Conservation (phyloP, 768 basidiomycete genomes). For the Rhodotorula graminis region DNA sequence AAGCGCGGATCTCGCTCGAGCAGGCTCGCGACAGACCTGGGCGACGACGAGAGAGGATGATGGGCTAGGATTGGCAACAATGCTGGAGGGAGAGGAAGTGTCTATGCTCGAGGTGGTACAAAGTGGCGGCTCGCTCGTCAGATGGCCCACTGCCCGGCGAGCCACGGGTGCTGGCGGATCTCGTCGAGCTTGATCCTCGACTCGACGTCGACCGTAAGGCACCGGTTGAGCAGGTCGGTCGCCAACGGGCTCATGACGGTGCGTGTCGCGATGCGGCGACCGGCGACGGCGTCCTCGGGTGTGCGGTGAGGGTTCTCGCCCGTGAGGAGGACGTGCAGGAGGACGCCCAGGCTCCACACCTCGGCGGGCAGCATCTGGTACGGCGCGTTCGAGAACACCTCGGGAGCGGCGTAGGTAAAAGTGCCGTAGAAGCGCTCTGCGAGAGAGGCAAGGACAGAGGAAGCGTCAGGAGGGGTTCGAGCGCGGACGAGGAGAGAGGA, state of each 20-base stretch:
- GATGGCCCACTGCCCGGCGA: neutral
- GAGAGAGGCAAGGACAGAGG: constrained; percentile 32
- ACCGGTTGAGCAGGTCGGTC: constrained; percentile 1
- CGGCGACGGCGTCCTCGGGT: constrained; percentile 10
- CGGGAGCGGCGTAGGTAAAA: constrained; percentile 40
- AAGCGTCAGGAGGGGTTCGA: too few relatives aligned
- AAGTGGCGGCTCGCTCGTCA: neutral
- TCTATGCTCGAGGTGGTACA: neutral
- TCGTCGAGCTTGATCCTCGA: constrained; percentile 16
- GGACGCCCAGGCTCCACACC: constrained; percentile 50
- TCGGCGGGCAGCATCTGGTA: constrained; percentile 49
- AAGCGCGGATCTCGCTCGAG: neutral
- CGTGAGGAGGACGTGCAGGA: constrained; percentile 49
- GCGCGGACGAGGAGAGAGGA: neutral
- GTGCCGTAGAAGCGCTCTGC: constrained; percentile 41
- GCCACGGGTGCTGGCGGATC: constrained; percentile 12
- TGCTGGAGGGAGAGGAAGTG: neutral
- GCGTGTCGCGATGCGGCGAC: neutral
- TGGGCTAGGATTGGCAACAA: neutral
- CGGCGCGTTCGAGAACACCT: constrained; percentile 45
- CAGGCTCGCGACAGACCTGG: too few relatives aligned
- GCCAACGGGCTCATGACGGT: neutral
- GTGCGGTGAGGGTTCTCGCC: constrained; percentile 47
- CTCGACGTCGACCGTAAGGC: neutral
- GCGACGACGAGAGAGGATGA: neutral